These are phyloP conservation scores for Baorangia bicolor DNA, from an alignment of 768 basidiomycete genomes.

Conservation along the genomic window DNA sequence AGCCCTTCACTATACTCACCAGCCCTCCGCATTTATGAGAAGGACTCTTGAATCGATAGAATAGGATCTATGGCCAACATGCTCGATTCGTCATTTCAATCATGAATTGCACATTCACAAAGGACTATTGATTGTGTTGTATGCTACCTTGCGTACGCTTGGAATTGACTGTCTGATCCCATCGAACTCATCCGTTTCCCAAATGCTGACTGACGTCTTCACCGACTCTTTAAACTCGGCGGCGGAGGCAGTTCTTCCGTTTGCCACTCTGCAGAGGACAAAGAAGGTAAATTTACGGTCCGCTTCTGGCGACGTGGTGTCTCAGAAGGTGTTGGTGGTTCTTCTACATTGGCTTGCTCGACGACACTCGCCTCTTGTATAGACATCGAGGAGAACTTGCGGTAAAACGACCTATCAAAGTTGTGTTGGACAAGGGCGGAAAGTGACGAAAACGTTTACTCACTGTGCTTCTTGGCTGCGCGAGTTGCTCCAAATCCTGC, in stretches of 20 bases:
- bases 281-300: constrained; percentile 42
- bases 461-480: constrained; percentile 78
- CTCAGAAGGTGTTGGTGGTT: not conserved
- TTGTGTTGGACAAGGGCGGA: not conserved
- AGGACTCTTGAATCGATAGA: not conserved
- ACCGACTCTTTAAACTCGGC: constrained; percentile 14
- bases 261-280: constrained; percentile 53
- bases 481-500: constrained; percentile 69
- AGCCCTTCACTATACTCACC: not conserved
- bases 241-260: constrained; percentile 50
- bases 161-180: not conserved
- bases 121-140: not conserved
- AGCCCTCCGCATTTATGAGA: not conserved
- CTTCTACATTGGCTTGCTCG: constrained; percentile 1
- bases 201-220: not conserved
- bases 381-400: constrained; percentile 28
- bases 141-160: not conserved
- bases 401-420: constrained; percentile 19
- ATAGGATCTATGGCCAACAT: not conserved
- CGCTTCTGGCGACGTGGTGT: constrained; percentile 25
- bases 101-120: not conserved
- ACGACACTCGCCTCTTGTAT: constrained; percentile 27
- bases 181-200: not conserved
- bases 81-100: not conserved
- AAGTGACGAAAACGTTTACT: constrained; percentile 20